Conservation (phyloP, 2,329 filamentous ascomycete genomes). For the Botrytis squamosa region DNA sequence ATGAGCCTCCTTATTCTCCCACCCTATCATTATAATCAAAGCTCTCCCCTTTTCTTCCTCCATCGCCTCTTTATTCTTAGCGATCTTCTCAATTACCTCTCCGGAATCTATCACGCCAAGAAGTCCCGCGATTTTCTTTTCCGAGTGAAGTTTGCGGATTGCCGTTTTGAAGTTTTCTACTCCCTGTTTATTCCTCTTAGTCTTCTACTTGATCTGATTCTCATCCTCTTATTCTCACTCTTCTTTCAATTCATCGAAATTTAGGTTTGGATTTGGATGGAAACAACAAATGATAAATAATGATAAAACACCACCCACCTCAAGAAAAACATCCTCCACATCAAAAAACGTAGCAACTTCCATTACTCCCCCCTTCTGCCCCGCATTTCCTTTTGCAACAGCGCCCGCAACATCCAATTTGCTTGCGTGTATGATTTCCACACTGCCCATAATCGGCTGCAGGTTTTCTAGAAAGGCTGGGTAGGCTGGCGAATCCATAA, state of each 20-base stretch:
- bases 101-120: not conserved
- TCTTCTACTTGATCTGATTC: not conserved
- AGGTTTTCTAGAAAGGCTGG: conserved; percentile 38
- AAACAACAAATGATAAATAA: not conserved
- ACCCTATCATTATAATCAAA: conserved; percentile 27
- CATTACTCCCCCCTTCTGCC: not conserved
- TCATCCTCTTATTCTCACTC: not conserved
- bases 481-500: conserved; percentile 43
- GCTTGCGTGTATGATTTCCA: conserved; percentile 27
- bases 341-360: conserved; percentile 31
- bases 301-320: not conserved
- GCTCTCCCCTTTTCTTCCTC: conserved; percentile 26
- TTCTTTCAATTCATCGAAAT: not conserved
- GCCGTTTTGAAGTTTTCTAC: not conserved
- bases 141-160: not conserved
- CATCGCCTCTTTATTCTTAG: not conserved
- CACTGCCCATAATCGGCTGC: conserved; percentile 15
- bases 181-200: not conserved
- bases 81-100: conserved; percentile 6
- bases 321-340: conserved; percentile 7
- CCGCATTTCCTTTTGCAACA: not conserved
- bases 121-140: not conserved
- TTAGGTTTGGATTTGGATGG: not conserved
- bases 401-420: not conserved
- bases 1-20: conserved; percentile 33